Conservation (phyloP, 1,284 basidiomycete genomes). For the Puccinia polysora region DNA sequence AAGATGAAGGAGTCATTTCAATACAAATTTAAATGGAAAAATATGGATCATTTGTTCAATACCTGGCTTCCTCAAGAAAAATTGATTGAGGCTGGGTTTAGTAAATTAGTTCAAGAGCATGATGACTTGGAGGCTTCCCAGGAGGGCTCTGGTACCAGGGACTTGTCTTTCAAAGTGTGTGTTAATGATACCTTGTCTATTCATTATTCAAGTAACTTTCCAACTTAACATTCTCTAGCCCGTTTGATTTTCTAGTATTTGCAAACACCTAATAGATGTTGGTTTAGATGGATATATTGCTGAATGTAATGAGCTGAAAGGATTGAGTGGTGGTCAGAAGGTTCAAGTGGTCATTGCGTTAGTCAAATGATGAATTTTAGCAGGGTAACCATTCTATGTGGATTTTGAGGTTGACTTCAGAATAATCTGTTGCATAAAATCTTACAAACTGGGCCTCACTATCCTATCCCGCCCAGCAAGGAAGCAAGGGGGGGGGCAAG, state of each 20-base stretch:
- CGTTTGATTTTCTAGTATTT: conserved; percentile 49
- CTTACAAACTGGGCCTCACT: conserved; percentile 62
- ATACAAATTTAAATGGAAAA: conserved; percentile 95
- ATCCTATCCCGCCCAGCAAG: too few species aligned
- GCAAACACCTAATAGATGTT: conserved; percentile 60
- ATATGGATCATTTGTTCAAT: conserved; percentile 84
- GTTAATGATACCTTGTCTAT: conserved; percentile 43
- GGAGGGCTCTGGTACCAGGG: conserved; percentile 77
- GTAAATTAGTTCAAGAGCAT: conserved; percentile 86
- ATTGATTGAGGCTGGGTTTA: conserved; percentile 80
- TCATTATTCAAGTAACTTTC: background rate
- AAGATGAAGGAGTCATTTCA: conserved; percentile 94
- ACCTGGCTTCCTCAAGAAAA: conserved; percentile 90
- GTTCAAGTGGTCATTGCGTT: conserved; percentile 88
- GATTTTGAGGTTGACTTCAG: background rate
- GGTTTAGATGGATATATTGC: conserved; percentile 95
- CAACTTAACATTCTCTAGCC: background rate
- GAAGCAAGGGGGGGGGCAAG: too few species aligned
- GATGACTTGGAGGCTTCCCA: conserved; percentile 89
- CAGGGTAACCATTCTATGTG: too few species aligned
- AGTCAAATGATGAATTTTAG: conserved; percentile 9
- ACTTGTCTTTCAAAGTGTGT: conserved; percentile 48
- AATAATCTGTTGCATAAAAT: background rate
- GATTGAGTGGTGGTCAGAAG: conserved; percentile 68
- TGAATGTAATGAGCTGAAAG: conserved; percentile 91